These are phyloP conservation scores for Pelagophyceae sp. DNA, from an alignment of 352 stramenopile genomes.

Conservation along the genomic window DNA sequence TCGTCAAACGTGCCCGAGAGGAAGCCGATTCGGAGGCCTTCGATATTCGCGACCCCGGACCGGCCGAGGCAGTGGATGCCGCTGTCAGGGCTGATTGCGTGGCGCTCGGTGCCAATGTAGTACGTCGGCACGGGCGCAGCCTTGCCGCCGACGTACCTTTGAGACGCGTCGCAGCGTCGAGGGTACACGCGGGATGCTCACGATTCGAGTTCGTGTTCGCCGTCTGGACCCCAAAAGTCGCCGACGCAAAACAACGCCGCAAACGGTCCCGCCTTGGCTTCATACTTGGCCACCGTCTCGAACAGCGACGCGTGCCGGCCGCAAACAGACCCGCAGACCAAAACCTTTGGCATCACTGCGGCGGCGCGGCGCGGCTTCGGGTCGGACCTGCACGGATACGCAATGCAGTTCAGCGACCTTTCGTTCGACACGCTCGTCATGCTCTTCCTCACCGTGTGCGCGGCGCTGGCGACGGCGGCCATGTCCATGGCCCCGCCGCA, in stretches of 20 bases:
- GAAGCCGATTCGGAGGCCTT: neutral
- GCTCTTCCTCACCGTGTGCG: no score
- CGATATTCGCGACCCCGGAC: neutral
- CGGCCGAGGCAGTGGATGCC: neutral
- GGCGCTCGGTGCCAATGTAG: neutral
- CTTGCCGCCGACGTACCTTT: neutral
- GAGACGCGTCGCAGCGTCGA: no score
- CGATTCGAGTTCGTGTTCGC: no score
- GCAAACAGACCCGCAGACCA: neutral
- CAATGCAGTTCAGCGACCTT: no score
- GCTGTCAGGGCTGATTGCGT: neutral
- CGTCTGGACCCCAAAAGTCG: neutral
- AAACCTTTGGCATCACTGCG: no score
- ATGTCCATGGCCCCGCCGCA: no score
- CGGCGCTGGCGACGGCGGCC: no score
- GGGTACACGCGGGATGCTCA: no score
- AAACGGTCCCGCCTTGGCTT: neutral
- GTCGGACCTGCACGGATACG: no score
- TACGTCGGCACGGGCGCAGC: neutral
- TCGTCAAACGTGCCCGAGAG: neutral
- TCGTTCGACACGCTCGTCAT: no score
- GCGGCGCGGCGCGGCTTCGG: no score
- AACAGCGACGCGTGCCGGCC: neutral
- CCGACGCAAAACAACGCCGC: slow-evolving; percentile 7
- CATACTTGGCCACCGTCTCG: neutral